Evolutionary conservation across 2,329 filamentous ascomycete species (phyloP).

Genomic region (Hymenoscyphus scutula): DNA sequence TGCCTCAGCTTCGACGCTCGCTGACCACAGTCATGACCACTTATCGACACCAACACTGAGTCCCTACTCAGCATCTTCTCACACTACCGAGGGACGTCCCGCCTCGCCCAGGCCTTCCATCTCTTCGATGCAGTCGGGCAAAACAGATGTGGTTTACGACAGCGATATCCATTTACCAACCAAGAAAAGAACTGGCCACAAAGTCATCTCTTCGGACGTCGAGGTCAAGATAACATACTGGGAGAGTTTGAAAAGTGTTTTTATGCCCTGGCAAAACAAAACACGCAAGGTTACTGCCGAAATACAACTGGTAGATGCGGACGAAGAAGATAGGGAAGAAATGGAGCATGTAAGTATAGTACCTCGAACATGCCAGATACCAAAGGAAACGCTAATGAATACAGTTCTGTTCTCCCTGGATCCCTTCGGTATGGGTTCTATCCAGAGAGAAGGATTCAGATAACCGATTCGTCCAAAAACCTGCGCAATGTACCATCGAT

Average conservation of each 20-base stretch:
- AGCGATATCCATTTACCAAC: too few species aligned
- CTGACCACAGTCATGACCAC: background rate
- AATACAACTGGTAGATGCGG: background rate
- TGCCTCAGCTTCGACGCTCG: background rate
- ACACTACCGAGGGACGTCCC: background rate
- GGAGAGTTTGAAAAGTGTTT: constrained; percentile 8
- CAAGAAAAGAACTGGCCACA: constrained; percentile 1
- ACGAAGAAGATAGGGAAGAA: constrained; percentile 2
- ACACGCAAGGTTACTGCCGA: constrained; percentile 3
- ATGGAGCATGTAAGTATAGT: background rate
- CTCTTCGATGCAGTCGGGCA: background rate
- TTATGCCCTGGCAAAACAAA: constrained; percentile 2
- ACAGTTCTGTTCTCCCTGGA: constrained; percentile 10
- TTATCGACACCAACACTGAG: background rate
- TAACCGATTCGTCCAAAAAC: constrained; percentile 30
- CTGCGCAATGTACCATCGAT: constrained; percentile 14
- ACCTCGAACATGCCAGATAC: background rate
- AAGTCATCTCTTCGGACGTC: background rate
- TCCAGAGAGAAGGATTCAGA: constrained; percentile 39
- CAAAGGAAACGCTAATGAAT: background rate
- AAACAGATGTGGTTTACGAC: background rate
- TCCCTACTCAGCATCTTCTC: background rate
- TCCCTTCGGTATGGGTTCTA: constrained; percentile 2
- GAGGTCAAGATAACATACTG: constrained; percentile 7
- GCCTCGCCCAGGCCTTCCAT: background rate